Base-by-base conservation (phyloP, 2,329 filamentous ascomycete species). In the Aspergillus eucalypticola region DNA sequence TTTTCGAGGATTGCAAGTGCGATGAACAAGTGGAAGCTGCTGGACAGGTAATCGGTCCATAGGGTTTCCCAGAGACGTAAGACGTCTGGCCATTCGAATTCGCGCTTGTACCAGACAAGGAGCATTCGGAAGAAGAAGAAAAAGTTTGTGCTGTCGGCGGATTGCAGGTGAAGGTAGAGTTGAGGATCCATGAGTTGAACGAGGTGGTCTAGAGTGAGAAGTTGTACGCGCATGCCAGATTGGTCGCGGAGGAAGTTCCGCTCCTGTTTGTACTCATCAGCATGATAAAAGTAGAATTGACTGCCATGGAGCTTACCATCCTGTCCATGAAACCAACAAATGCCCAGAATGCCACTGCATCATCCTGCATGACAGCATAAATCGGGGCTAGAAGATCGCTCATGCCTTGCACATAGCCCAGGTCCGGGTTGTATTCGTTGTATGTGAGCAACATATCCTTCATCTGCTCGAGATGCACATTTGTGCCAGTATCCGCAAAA, bases 71-170 rank as follows among this genome's bases (percentile, higher is more conserved):
- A 99, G 3, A 99, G 80, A 17, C 90, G 86, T 35, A 98, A 80
- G 10, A 96, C 87, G 71, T 98, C 92, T 51, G 84, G 75, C 91
- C 94, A 99, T 66, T 87, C 85, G 69, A 99, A 99, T 76, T 99
- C 95, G 51, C 95, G 89, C 81, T 99, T 99, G 77, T 95, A 99
- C 95, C 95, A 99, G 8, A 99, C 95, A 1, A 99, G 83, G 35
- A 99, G 83, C 95, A 98, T 98, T 61, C 95, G 90, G 86, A 98
- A 99, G 82, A 99, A 98, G 82, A 99, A 99, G 79, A 99, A 99
- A 78, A 99, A 99, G 75, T 99, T 99, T 23, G 95, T 99, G 71
- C 90, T 96, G 70, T 99, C 96, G 19, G 93, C 91, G 15, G 86
- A 88, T 75, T 96, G 87, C 0, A 99, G 85, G 69, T 99, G 95